Conservation (phyloP, 2,329 filamentous ascomycete genomes). For the Tolypocladium tundrense region DNA sequence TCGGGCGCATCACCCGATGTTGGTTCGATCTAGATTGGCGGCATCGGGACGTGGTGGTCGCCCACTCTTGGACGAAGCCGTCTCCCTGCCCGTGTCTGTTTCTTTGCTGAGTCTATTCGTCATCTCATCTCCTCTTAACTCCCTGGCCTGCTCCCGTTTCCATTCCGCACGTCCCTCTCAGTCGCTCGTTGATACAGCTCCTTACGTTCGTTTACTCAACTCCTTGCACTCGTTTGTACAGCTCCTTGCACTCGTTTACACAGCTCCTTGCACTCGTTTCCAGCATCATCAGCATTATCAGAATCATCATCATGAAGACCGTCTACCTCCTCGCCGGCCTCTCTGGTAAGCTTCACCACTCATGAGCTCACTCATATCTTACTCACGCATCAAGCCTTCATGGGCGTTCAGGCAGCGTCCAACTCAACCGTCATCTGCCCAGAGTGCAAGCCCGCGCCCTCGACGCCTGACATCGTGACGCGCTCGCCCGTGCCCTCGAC, state of each 20-base stretch:
- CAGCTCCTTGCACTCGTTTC: neutral
- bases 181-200: neutral
- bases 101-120: neutral
- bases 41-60: neutral
- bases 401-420: neutral
- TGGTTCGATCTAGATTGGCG: neutral
- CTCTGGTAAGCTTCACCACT: neutral
- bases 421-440: neutral
- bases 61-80: neutral
- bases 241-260: neutral
- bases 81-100: neutral
- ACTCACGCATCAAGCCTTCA: neutral
- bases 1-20: neutral
- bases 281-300: neutral
- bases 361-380: neutral
- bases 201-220: too few relatives aligned
- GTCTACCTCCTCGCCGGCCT: neutral
- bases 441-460: neutral
- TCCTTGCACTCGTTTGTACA: neutral
- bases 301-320: neutral
- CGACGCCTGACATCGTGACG: neutral
- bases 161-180: neutral
- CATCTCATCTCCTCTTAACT: neutral
- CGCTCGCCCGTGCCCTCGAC: neutral
- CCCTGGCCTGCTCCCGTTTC: neutral